These are phyloP conservation scores for Aureobasidium sp. DNA, from an alignment of 2,329 filamentous ascomycete genomes.

Conservation along the genomic window DNA sequence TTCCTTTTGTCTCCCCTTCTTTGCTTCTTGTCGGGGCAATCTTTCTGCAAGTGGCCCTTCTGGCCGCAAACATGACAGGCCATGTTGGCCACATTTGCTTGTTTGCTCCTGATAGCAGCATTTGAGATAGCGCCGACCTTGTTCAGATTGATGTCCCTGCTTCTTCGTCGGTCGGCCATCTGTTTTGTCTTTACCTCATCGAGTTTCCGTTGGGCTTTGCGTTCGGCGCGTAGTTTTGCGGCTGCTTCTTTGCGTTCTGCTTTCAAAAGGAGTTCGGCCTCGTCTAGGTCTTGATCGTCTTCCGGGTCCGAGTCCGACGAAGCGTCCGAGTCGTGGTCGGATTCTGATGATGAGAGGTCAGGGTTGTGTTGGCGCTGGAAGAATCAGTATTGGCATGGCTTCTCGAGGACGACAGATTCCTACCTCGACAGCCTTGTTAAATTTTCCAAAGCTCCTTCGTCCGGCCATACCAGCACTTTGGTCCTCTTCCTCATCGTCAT, in stretches of 20 bases:
- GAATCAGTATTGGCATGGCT: constrained; percentile 8
- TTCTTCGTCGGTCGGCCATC: constrained; percentile 53
- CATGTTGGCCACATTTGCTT: constrained; percentile 26
- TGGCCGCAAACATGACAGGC: constrained; percentile 57
- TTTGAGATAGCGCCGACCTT: constrained; percentile 50
- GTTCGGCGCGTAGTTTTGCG: constrained; percentile 36
- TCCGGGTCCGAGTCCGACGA: constrained; percentile 31
- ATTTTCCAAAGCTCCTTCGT: constrained; percentile 46
- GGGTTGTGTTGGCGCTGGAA: constrained; percentile 35
- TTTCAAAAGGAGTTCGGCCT: constrained; percentile 38
- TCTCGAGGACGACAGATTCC: too few relatives aligned
- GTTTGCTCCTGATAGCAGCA: constrained; percentile 31
- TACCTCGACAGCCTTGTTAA: constrained; percentile 34
- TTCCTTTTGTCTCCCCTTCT: not conserved
- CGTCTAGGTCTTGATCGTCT: constrained; percentile 22
- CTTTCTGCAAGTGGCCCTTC: constrained; percentile 51
- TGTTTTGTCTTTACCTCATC: constrained; percentile 44
- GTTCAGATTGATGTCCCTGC: constrained; percentile 62
- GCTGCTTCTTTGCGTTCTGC: constrained; percentile 40
- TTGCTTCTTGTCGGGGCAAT: constrained; percentile 42
- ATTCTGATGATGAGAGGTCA: constrained; percentile 26
- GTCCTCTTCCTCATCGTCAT: constrained; percentile 27
- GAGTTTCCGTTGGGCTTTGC: constrained; percentile 42
- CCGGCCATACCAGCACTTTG: constrained; percentile 31
- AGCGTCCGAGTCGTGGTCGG: constrained; percentile 25